Evolutionary conservation across 2,329 filamentous ascomycete species (phyloP).

Genomic region (Fusarium anthophilum): DNA sequence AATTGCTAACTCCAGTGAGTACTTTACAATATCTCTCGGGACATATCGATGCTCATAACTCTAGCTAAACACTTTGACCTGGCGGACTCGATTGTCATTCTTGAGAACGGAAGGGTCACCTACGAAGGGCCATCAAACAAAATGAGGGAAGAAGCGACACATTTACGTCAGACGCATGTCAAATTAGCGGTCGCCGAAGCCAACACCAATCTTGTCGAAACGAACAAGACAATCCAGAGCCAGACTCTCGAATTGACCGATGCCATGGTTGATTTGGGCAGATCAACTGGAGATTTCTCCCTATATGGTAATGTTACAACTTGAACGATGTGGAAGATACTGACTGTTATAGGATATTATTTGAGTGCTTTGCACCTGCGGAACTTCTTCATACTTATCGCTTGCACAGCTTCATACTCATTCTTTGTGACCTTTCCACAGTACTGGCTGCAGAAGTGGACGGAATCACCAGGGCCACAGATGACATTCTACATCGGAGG

Average conservation of each 20-base stretch:
- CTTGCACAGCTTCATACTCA: not conserved
- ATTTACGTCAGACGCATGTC: not conserved
- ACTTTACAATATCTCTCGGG: fast-evolving
- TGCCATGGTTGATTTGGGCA: not conserved
- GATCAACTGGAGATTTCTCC: not conserved
- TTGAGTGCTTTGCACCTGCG: not conserved
- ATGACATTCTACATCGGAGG: not conserved
- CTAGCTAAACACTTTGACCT: not conserved
- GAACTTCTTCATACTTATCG: not conserved
- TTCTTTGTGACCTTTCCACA: not conserved
- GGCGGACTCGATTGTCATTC: not conserved
- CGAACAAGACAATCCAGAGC: not conserved
- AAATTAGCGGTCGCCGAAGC: fast-evolving
- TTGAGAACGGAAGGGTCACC: too few relatives aligned
- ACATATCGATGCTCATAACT: not conserved
- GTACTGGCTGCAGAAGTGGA: not conserved
- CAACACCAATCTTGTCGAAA: not conserved
- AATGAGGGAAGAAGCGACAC: not conserved
- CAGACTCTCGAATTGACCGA: not conserved
- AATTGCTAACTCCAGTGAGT: not conserved
- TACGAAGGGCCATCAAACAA: not conserved
- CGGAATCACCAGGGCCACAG: not conserved
- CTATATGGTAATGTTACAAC: not conserved
- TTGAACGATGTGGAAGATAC: fast-evolving
- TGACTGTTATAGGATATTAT: not conserved